Evolutionary conservation across 495 filamentous ascomycete species (phyloP).

Genomic region (Pyrenopolyporus hunteri): DNA sequence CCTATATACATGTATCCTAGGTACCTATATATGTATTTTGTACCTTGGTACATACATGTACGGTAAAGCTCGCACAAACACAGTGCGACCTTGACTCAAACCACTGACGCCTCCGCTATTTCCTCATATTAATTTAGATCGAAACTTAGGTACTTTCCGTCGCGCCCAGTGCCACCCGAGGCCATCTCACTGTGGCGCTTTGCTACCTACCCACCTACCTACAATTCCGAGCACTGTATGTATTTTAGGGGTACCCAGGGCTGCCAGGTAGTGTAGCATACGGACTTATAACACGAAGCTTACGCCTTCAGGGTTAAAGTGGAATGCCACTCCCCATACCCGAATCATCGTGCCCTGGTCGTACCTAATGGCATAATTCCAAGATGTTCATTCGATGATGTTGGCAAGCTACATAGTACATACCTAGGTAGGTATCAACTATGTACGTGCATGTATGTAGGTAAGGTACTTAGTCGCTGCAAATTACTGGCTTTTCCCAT

Average conservation of each 20-base stretch:
- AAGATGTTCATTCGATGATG: constrained; percentile 33
- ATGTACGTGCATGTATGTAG: not conserved
- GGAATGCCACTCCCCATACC: constrained; percentile 25
- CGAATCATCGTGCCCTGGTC: constrained; percentile 26
- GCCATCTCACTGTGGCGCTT: constrained; percentile 15
- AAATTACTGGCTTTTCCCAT: constrained; percentile 25
- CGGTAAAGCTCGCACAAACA: constrained; percentile 20
- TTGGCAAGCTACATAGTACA: constrained; percentile 18
- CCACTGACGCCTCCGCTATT: constrained; percentile 24
- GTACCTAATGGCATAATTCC: constrained; percentile 34
- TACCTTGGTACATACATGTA: not conserved
- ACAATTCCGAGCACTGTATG: constrained; percentile 12
- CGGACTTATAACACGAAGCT: constrained; percentile 1
- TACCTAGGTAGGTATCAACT: not conserved
- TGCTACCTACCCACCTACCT: constrained; percentile 9
- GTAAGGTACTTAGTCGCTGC: constrained; percentile 12
- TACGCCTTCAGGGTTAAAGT: constrained; percentile 3
- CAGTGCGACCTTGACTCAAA: constrained; percentile 26
- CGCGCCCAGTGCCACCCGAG: constrained; percentile 17
- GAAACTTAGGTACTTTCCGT: constrained; percentile 20
- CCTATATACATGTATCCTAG: too few relatives aligned
- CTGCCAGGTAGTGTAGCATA: too few relatives aligned
- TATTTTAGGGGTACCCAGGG: not conserved
- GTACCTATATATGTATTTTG: too few relatives aligned
- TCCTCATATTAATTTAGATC: constrained; percentile 24